phyloP scores from a whole-genome alignment of 1,139 yeast species.

The Taphrina deformans region DNA sequence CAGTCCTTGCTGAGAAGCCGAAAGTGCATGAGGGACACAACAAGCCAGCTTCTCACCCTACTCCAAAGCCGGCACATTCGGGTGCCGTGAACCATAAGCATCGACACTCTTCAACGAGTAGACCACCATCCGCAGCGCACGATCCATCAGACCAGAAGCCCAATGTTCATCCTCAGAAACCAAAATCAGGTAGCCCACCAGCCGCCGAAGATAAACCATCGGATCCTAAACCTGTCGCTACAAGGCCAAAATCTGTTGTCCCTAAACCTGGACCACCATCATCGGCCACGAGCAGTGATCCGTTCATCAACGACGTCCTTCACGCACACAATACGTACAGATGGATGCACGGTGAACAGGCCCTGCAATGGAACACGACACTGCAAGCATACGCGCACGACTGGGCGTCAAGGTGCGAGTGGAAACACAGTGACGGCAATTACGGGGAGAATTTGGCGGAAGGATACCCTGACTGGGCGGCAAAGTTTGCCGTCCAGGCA shows the following conservation, averaged over 20 bases:
- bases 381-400: slow-evolving; percentile 5
- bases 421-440: slow-evolving; percentile 4
- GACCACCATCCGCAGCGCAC: background rate
- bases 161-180: too few relatives aligned
- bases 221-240: background rate
- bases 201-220: background rate
- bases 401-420: background rate
- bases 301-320: background rate
- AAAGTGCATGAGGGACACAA: background rate
- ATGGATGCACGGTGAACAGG: slow-evolving; percentile 3
- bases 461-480: background rate
- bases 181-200: too few relatives aligned
- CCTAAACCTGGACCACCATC: background rate
- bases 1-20: background rate
- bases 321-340: slow-evolving; percentile 1
- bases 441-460: slow-evolving; percentile 26
- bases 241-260: background rate
- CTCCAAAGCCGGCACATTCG: background rate
- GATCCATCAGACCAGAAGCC: background rate
- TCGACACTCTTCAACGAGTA: background rate
- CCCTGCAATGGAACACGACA: slow-evolving; percentile 1
- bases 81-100: background rate
- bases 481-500: slow-evolving; percentile 6
- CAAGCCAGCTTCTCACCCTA: background rate
- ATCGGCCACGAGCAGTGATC: background rate